Conservation (phyloP, 345 rosid species). For the Capsella bursapastoris region DNA sequence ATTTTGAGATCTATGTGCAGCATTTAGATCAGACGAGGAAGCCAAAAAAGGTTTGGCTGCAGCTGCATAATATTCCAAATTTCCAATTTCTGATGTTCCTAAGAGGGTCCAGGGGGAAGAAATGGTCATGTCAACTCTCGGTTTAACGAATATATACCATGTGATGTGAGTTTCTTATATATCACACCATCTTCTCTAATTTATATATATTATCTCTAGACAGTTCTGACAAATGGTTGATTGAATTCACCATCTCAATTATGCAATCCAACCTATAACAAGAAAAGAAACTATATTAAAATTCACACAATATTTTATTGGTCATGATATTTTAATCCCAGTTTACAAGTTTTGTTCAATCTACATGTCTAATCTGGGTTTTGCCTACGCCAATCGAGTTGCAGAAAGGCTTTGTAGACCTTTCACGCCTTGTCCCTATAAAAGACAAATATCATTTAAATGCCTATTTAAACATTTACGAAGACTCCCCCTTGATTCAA, state of each 20-base stretch:
- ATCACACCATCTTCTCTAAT: constrained; percentile 26
- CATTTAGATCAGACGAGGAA: constrained; percentile 34
- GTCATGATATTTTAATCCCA: not conserved
- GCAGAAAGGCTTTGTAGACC: constrained; percentile 17
- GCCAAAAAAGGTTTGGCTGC: constrained; percentile 40
- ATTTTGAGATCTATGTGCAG: constrained; percentile 16
- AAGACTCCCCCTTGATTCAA: constrained; percentile 35
- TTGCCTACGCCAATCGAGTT: constrained; percentile 16
- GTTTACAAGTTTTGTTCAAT: constrained; percentile 15
- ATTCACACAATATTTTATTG: not conserved
- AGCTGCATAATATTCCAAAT: constrained; percentile 23
- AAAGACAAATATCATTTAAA: constrained; percentile 34
- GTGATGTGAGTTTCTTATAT: constrained; percentile 35
- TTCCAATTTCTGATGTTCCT: not conserved
- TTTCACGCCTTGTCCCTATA: constrained; percentile 24
- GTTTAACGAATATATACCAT: constrained; percentile 22
- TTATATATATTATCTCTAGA: constrained; percentile 1
- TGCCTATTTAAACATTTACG: constrained; percentile 4
- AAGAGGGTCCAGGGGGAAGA: constrained; percentile 24
- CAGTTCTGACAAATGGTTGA: constrained; percentile 4
- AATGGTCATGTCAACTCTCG: constrained; percentile 27
- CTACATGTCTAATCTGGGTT: not conserved
- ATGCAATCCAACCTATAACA: constrained; percentile 1
- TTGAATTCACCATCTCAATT: not conserved
- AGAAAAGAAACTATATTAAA: not conserved